Conservation (phyloP, 345 rosid genomes). For the Balakata baccata region DNA sequence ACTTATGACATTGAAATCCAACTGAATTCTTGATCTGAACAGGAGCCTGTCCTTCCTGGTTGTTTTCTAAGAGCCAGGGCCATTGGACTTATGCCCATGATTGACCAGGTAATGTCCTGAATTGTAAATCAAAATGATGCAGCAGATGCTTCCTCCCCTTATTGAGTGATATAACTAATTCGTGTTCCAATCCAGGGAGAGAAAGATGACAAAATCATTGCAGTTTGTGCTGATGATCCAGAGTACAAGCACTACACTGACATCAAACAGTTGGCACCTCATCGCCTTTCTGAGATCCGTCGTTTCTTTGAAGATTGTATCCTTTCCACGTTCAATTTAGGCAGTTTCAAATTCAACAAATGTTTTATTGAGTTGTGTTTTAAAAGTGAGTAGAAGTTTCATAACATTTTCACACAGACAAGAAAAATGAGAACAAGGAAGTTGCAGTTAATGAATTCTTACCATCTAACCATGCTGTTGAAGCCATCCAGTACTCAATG, state of each 20-base stretch:
- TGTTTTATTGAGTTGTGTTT: background rate
- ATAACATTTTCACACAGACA: slow-evolving; percentile 46
- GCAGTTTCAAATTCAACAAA: background rate
- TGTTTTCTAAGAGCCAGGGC: slow-evolving; percentile 93
- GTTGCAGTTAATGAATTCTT: slow-evolving; percentile 90
- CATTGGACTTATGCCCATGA: slow-evolving; percentile 98
- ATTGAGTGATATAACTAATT: background rate
- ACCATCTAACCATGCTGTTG: slow-evolving; percentile 59
- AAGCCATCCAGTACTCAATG: slow-evolving; percentile 91
- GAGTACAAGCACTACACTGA: slow-evolving; percentile 86
- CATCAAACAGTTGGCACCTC: slow-evolving; percentile 89
- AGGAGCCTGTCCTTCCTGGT: slow-evolving; percentile 99
- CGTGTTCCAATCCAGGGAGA: slow-evolving; percentile 54
- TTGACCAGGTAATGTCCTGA: slow-evolving; percentile 71
- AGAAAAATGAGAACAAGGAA: slow-evolving; percentile 95
- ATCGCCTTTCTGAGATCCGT: slow-evolving; percentile 88
- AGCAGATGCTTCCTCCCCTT: background rate
- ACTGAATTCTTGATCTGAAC: background rate
- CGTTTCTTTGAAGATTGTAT: slow-evolving; percentile 98
- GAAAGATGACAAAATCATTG: slow-evolving; percentile 96
- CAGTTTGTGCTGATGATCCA: slow-evolving; percentile 97
- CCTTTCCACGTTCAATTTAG: slow-evolving; percentile 16
- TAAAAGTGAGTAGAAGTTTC: slow-evolving; percentile 2
- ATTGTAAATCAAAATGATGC: background rate
- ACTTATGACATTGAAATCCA: slow-evolving; percentile 4